phyloP scores from a whole-genome alignment of 768 basidiomycete species.

The Lactifluus pinguis region DNA sequence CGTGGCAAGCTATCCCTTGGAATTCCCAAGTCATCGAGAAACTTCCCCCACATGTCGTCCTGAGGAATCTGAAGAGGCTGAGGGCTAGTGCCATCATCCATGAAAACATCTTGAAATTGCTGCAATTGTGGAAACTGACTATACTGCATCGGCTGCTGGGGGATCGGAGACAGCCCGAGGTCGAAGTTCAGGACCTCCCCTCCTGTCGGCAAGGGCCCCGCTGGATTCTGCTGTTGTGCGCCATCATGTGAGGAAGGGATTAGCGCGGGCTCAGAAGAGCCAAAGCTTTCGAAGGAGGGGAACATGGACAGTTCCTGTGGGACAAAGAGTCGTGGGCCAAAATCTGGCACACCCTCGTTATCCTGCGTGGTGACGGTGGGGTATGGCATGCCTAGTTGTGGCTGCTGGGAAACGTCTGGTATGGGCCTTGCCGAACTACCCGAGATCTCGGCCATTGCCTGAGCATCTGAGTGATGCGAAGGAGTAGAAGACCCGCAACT shows the following conservation, averaged over 20 bases:
- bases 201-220: neutral
- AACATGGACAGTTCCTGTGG: neutral
- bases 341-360: neutral
- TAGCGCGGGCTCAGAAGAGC: neutral
- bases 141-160: slow-evolving; percentile 9
- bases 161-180: neutral
- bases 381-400: slow-evolving; percentile 7
- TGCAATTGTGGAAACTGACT: slow-evolving; percentile 9
- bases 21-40: slow-evolving; percentile 27
- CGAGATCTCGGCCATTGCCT: neutral
- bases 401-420: neutral
- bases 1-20: neutral
- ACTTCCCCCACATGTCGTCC: slow-evolving; percentile 34
- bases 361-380: neutral
- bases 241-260: neutral
- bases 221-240: neutral
- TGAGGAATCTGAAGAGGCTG: slow-evolving; percentile 20
- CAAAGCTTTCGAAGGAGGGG: neutral
- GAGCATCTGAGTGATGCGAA: neutral
- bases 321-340: neutral
- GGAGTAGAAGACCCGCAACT: slow-evolving; percentile 4
- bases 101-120: slow-evolving; percentile 8
- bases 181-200: slow-evolving; percentile 8
- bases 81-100: slow-evolving; percentile 8
- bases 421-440: neutral